These are phyloP conservation scores for Umbelopsis sp. DNA, from an alignment of 371 early-diverging fungal genomes.

Conservation along the genomic window DNA sequence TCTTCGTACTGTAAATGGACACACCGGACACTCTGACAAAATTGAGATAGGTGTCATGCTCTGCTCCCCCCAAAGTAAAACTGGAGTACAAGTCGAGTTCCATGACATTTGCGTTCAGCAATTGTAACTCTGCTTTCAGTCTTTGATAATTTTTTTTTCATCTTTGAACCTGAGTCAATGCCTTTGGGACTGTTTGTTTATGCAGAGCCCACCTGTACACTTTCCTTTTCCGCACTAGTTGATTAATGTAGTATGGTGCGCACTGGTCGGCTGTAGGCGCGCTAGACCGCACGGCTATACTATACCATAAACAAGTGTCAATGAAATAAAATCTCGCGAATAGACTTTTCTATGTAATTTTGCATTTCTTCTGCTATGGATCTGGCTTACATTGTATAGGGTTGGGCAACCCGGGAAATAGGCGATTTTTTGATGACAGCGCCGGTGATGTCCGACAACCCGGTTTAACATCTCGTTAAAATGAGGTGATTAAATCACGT, in stretches of 20 bases:
- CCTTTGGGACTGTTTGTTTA: not conserved
- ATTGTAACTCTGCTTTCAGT: not conserved
- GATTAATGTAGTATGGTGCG: not conserved
- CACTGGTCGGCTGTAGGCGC: not conserved
- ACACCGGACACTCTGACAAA: not conserved
- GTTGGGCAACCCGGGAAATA: too few relatives aligned
- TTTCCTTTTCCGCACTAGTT: not conserved
- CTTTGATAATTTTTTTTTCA: too few relatives aligned
- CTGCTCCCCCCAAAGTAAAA: not conserved
- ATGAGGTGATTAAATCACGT: too few relatives aligned
- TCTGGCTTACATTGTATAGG: too few relatives aligned
- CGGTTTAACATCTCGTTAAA: too few relatives aligned
- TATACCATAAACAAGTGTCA: too few relatives aligned
- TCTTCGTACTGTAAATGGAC: conserved; percentile 6
- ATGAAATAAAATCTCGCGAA: not conserved
- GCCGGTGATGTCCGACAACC: too few relatives aligned
- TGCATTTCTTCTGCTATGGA: not conserved
- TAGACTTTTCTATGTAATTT: not conserved
- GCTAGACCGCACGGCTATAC: not conserved
- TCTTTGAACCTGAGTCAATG: not conserved
- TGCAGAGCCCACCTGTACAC: not conserved
- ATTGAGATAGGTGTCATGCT: conserved; percentile 3
- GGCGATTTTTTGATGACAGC: too few relatives aligned
- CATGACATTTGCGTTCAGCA: not conserved
- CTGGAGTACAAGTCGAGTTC: conserved; percentile 4